Evolutionary conservation across 1,139 yeast genomes (phyloP).

Genomic region (Kodamaea alishanica): DNA sequence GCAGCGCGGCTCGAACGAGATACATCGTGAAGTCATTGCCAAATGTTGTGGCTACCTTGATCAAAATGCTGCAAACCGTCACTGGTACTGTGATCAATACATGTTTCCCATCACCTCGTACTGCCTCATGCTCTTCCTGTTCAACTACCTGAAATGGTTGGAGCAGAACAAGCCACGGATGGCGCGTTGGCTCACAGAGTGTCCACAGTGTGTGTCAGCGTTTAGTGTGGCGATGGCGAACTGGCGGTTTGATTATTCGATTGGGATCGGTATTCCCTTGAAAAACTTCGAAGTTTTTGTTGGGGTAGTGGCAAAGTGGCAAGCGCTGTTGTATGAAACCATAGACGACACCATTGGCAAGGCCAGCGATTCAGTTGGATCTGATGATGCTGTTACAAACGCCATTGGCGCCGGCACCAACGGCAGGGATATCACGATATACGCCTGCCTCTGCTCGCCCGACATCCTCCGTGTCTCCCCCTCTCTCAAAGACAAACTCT

Average conservation of each 20-base stretch:
- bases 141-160: slow-evolving; percentile 44
- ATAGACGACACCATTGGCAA: slow-evolving; percentile 36
- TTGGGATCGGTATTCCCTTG: slow-evolving; percentile 46
- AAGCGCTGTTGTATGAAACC: slow-evolving; percentile 46
- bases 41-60: slow-evolving; percentile 25
- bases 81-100: slow-evolving; percentile 55
- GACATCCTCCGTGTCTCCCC: no score
- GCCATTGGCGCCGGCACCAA: no score
- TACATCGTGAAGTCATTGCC: slow-evolving; percentile 27
- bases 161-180: slow-evolving; percentile 41
- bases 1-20: slow-evolving; percentile 23
- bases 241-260: slow-evolving; percentile 50
- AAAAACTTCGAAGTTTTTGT: slow-evolving; percentile 20
- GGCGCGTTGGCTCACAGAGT: slow-evolving; percentile 36
- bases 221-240: slow-evolving; percentile 53
- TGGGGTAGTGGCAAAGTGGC: slow-evolving; percentile 18
- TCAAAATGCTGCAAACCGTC: slow-evolving; percentile 24
- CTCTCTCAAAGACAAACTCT: not conserved
- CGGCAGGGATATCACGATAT: no score
- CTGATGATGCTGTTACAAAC: no score
- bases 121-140: slow-evolving; percentile 56
- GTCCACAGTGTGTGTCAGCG: slow-evolving; percentile 49
- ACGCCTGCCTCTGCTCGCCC: no score
- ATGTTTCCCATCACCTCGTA: slow-evolving; percentile 50
- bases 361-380: no score